These are phyloP conservation scores for Bipolaris oryzae DNA, from an alignment of 2,329 filamentous ascomycete genomes.

Conservation along the genomic window DNA sequence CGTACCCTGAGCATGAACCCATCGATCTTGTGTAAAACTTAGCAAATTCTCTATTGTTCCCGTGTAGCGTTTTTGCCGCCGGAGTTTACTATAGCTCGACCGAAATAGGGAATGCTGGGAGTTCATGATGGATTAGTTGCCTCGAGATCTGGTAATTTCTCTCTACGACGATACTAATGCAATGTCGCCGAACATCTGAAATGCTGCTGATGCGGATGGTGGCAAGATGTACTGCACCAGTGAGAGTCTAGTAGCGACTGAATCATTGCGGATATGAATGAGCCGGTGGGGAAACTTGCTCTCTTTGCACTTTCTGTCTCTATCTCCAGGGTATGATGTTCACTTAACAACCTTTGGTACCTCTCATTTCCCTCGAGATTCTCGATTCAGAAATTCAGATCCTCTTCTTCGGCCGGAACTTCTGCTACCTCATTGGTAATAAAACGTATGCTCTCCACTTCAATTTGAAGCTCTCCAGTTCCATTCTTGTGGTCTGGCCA, in stretches of 20 bases:
- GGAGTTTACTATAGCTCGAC: conserved; percentile 54
- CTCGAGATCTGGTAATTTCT: conserved; percentile 47
- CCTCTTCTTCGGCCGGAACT: too few relatives aligned
- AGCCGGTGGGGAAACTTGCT: not conserved
- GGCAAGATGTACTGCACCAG: not conserved
- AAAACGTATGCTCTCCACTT: not conserved
- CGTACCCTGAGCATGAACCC: not conserved
- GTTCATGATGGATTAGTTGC: conserved; percentile 50
- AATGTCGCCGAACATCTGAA: not conserved
- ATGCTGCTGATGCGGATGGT: not conserved
- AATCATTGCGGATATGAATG: not conserved
- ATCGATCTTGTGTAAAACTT: not conserved
- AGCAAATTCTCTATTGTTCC: not conserved
- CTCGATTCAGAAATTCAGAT: not conserved
- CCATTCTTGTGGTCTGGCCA: not conserved
- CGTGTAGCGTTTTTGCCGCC: conserved; percentile 39
- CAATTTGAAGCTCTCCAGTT: not conserved
- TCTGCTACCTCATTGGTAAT: not conserved
- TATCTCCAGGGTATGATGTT: not conserved
- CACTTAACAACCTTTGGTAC: too few relatives aligned
- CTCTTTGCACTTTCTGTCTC: too few relatives aligned
- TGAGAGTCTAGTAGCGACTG: not conserved
- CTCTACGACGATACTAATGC: not conserved
- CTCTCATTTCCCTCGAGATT: not conserved
- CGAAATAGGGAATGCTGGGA: conserved; percentile 52